Base-by-base conservation (phyloP, 495 filamentous ascomycete species). In the Penicillium bovifimosum region DNA sequence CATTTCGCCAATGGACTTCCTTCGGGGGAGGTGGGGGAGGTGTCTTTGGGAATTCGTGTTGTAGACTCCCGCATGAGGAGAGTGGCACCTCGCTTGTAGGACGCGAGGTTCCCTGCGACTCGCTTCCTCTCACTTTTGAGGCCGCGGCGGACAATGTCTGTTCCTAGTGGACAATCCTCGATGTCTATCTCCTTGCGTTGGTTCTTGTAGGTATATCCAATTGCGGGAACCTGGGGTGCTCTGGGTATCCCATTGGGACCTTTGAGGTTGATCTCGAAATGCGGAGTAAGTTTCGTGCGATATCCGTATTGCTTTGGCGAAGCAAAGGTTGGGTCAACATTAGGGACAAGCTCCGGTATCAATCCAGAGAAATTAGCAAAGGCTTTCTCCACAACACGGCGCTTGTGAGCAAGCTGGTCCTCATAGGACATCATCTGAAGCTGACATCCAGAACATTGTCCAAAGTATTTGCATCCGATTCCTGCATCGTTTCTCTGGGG, bases 131-230 rank as follows among this genome's bases (percentile, higher is more conserved):
- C 90, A 2, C 68, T 76, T 59, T 77, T 84, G 62, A 96, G 77
- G 1, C 91, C 93, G 47, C 76, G 72, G 31, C 87, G 78, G 18
- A 98, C 83, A 24, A 85, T 84, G 35, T 91, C 86, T 6, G 93
- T 97, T 24, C 87, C 93, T 57, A 98, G 90, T 5, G 93, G 93
- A 60, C 93, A 98, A 62, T 98, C 93, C 64, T 98, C 93, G 50
- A 98, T 96, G 66, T 98, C 93, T 44, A 98, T 68, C 13, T 88
- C 87, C 39, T 70, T 72, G 39, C 83, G 72, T 17, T 76, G 79
- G 14, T 85, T 85, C 67, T 96, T 96, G 46, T 76, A 76, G 66
- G 86, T 90, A 70, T 95, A 98, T n/a, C 93, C 93, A 65, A 98
- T 91, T 4, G 87, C 76, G 0, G 93, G 93, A 4, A 85, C 75